Evolutionary conservation across 2,329 filamentous ascomycete species (phyloP).

Genomic region (Ceratocystis albifundus): DNA sequence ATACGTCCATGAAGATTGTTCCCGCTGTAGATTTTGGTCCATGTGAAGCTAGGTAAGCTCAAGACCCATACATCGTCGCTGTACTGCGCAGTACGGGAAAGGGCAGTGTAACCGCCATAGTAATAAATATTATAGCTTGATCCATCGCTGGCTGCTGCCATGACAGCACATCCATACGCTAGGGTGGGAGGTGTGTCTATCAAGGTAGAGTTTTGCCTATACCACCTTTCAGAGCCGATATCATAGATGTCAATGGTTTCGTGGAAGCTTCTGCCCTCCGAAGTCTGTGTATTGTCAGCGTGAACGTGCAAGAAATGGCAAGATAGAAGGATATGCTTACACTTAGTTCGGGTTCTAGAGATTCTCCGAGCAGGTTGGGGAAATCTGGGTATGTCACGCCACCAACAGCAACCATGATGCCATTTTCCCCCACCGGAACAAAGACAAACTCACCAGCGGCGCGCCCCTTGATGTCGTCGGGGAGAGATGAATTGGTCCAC

Average conservation of each 20-base stretch:
- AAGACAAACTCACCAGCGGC: constrained; percentile 57
- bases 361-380: constrained; percentile 30
- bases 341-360: constrained; percentile 26
- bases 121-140: constrained; percentile 76
- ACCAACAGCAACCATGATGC: constrained; percentile 65
- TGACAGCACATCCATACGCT: constrained; percentile 60
- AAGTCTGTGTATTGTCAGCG: constrained; percentile 24
- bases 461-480: constrained; percentile 39
- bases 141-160: constrained; percentile 56
- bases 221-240: constrained; percentile 56
- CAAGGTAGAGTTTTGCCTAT: constrained; percentile 49
- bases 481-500: constrained; percentile 49
- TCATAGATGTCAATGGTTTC: constrained; percentile 66
- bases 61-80: constrained; percentile 69
- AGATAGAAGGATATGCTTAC: background rate
- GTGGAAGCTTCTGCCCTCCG: constrained; percentile 60
- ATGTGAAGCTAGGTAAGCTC: constrained; percentile 68
- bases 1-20: constrained; percentile 47
- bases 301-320: background rate
- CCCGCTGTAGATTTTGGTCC: constrained; percentile 47
- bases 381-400: constrained; percentile 52
- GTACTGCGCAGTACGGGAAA: constrained; percentile 32
- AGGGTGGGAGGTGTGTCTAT: constrained; percentile 41
- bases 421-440: constrained; percentile 65
- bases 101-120: constrained; percentile 61